Percentiles rank a stretch among this genome's conserved stretches.
These are phyloP conservation scores for Gaultheria prostrata DNA, from an alignment of 148 eudicot species.

Conservation along the genomic window DNA sequence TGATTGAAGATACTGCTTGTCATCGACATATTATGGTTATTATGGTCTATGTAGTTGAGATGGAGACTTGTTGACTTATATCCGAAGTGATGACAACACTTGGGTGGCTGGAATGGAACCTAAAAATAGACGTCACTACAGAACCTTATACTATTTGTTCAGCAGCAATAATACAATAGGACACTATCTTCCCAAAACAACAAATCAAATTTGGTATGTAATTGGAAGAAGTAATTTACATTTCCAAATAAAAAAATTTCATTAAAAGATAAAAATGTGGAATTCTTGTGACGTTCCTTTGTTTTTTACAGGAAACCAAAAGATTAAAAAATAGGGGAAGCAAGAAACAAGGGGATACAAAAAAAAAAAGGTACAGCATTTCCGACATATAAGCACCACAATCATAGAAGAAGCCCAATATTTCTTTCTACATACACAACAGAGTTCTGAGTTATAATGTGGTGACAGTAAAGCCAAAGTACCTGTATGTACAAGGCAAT, in stretches of 20 bases:
- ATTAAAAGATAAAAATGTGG: background rate
- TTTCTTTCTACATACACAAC: background rate
- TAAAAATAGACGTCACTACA: background rate
- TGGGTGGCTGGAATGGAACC: background rate
- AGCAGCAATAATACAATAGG: background rate
- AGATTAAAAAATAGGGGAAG: background rate
- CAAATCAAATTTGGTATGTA: background rate
- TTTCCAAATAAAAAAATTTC: background rate
- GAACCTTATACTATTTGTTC: background rate
- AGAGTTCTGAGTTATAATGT: background rate
- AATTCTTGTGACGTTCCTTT: background rate
- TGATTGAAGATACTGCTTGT: background rate
- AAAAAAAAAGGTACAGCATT: background rate
- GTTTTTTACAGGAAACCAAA: background rate
- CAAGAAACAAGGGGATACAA: background rate
- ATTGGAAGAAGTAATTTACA: background rate
- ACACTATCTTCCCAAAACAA: constrained; percentile 2
- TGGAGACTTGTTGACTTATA: background rate
- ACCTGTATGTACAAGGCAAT: constrained; percentile 82
- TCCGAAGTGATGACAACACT: background rate
- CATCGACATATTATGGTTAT: background rate
- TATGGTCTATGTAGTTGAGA: background rate
- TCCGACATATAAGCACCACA: background rate
- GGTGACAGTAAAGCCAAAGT: constrained; percentile 13
- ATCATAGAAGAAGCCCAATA: background rate